Percentiles rank a stretch among this genome's conserved stretches.
These are phyloP conservation scores for Vanderwaltozyma verrucispora DNA, from an alignment of 805 yeast genomes.

Conservation along the genomic window DNA sequence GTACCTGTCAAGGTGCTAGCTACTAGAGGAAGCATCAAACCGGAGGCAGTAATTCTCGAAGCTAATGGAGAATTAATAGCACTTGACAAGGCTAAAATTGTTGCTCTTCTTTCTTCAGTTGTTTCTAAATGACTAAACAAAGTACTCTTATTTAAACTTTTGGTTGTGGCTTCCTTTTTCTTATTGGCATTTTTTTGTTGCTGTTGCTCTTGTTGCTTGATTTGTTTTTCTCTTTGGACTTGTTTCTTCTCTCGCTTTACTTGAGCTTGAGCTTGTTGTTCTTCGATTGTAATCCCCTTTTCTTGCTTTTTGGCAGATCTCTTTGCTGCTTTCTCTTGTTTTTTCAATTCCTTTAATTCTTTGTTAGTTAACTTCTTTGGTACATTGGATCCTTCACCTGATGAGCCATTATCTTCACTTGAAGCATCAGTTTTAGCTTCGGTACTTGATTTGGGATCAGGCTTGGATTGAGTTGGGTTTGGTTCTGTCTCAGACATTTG, in stretches of 20 bases:
- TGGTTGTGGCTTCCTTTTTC: slow-evolving; percentile 29
- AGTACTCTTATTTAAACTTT: slow-evolving; percentile 39
- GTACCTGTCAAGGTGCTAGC: slow-evolving; percentile 20
- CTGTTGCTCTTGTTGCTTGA: slow-evolving; percentile 43
- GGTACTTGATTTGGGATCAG: not conserved
- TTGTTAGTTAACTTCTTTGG: slow-evolving; percentile 48
- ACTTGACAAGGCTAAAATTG: slow-evolving; percentile 26
- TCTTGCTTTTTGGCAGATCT: slow-evolving; percentile 80
- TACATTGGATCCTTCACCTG: slow-evolving; percentile 5
- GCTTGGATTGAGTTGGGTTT: no score
- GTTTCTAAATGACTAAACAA: slow-evolving; percentile 74
- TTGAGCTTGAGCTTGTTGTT: slow-evolving; percentile 30
- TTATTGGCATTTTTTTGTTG: slow-evolving; percentile 40
- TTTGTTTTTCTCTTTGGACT: slow-evolving; percentile 35
- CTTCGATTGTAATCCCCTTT: slow-evolving; percentile 40
- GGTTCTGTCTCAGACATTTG: no score
- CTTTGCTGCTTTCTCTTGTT: slow-evolving; percentile 84
- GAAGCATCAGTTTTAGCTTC: not conserved
- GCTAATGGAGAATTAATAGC: slow-evolving; percentile 25
- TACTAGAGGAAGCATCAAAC: slow-evolving; percentile 25
- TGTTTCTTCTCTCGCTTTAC: slow-evolving; percentile 35
- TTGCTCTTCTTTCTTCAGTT: slow-evolving; percentile 55
- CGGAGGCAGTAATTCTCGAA: slow-evolving; percentile 28
- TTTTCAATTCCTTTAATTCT: slow-evolving; percentile 80
- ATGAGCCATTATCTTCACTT: not conserved